phyloP scores from a whole-genome alignment of 306 rosid genomes.

The Acacia confusa region DNA sequence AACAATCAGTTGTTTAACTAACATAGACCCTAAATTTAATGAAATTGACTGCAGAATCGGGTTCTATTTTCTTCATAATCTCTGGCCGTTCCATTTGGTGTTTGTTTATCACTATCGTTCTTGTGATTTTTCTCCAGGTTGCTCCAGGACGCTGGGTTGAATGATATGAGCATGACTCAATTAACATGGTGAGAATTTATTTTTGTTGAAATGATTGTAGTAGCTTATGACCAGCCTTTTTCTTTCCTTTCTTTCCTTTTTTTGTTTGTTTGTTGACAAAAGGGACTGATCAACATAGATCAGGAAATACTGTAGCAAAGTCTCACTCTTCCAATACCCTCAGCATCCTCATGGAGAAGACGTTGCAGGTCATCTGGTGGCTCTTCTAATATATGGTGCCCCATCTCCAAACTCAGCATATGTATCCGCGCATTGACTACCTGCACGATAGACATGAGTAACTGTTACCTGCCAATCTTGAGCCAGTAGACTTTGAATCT shows the following conservation, averaged over 20 bases:
- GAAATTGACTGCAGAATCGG: neutral
- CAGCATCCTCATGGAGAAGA: too few species aligned
- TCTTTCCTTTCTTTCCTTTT: neutral
- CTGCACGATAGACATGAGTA: too few species aligned
- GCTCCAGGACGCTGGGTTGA: slow-evolving; percentile 82
- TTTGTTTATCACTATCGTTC: slow-evolving; percentile 19
- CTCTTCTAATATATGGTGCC: too few species aligned
- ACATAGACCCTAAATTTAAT: neutral
- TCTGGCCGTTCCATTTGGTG: slow-evolving; percentile 16
- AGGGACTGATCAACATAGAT: too few species aligned
- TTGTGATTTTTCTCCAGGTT: slow-evolving; percentile 56
- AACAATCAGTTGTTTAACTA: slow-evolving; percentile 17
- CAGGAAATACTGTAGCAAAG: too few species aligned
- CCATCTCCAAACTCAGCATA: too few species aligned
- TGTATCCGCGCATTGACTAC: too few species aligned
- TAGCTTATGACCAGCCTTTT: slow-evolving; percentile 1
- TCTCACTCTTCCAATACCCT: too few species aligned
- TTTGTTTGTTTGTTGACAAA: too few species aligned
- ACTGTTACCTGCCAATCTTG: too few species aligned
- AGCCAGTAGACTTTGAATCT: too few species aligned
- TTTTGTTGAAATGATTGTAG: slow-evolving; percentile 10
- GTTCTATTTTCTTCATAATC: slow-evolving; percentile 16
- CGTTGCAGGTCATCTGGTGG: too few species aligned
- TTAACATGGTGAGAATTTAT: slow-evolving; percentile 67
- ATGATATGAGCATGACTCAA: slow-evolving; percentile 77